A percentile compares a stretch with the other conserved stretches of the same genome.
These are phyloP conservation scores for Fusarium drepaniforme DNA, from an alignment of 2,329 filamentous ascomycete genomes.

Conservation along the genomic window DNA sequence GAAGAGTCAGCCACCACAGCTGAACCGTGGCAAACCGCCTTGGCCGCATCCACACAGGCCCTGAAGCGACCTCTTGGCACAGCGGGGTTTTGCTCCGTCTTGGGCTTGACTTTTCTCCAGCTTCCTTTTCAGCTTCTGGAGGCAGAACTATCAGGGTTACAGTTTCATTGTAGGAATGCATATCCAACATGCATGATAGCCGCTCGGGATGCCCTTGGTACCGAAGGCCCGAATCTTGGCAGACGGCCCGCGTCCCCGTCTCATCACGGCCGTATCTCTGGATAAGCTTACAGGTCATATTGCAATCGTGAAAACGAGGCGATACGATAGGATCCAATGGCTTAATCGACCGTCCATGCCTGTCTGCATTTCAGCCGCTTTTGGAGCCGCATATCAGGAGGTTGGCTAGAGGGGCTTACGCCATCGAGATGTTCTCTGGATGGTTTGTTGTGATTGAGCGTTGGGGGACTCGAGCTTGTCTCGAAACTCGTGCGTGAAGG, in stretches of 20 bases:
- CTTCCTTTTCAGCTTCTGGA: constrained; percentile 22
- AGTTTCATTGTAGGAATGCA: not conserved
- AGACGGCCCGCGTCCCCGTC: not conserved
- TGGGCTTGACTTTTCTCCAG: not conserved
- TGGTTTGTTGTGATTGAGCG: constrained; percentile 5
- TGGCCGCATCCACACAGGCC: not conserved
- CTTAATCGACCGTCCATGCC: constrained; percentile 14
- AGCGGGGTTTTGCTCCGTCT: constrained; percentile 1
- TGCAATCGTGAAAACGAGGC: not conserved
- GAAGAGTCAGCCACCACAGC: not conserved
- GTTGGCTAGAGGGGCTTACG: constrained; percentile 1
- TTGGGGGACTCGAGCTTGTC: not conserved
- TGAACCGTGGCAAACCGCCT: not conserved
- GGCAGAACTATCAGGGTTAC: constrained; percentile 1
- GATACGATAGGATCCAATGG: constrained; percentile 12
- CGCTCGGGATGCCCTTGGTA: not conserved
- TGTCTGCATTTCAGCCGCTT: constrained; percentile 19
- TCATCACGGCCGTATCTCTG: not conserved
- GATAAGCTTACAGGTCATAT: not conserved
- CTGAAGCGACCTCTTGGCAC: constrained; percentile 17
- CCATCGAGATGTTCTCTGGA: constrained; percentile 2
- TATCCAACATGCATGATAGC: not conserved
- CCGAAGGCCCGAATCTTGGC: not conserved
- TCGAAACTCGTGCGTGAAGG: not conserved
- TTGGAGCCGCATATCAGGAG: constrained; percentile 20